Conservation (phyloP, 106 monocot species). For the Vanilla planifolia region DNA sequence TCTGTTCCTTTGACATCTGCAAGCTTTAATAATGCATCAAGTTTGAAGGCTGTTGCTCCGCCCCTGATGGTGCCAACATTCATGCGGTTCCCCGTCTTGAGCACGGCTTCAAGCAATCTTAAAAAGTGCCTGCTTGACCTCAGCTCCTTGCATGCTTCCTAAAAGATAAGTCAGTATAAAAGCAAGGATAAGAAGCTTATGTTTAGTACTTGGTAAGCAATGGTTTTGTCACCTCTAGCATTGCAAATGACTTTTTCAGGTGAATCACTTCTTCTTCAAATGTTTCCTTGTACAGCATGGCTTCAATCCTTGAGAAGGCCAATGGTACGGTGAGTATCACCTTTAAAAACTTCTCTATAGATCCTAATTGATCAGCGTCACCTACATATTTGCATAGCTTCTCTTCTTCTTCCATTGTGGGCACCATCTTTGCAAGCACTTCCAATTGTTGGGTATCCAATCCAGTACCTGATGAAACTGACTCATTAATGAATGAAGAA, state of each 20-base stretch:
- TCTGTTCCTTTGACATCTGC: conserved; percentile 86
- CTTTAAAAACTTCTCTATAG: conserved; percentile 64
- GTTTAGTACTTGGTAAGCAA: not conserved
- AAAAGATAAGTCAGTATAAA: conserved; percentile 6
- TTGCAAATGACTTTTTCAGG: conserved; percentile 49
- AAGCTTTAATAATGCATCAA: conserved; percentile 84
- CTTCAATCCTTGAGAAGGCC: conserved; percentile 66
- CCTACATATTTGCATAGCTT: conserved; percentile 43
- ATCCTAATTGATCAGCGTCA: conserved; percentile 36
- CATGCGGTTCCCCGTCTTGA: conserved; percentile 90
- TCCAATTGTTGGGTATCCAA: conserved; percentile 70
- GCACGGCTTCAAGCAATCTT: conserved; percentile 82
- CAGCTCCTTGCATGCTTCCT: conserved; percentile 94
- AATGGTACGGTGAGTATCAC: conserved; percentile 42
- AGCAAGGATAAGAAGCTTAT: too few species aligned
- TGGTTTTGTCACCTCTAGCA: conserved; percentile 65
- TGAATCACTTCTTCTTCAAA: conserved; percentile 83
- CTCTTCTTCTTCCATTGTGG: conserved; percentile 77
- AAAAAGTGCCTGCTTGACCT: conserved; percentile 80
- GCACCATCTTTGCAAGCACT: conserved; percentile 74
- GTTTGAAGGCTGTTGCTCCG: conserved; percentile 93
- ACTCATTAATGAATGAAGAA: conserved; percentile 1
- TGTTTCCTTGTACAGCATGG: conserved; percentile 68
- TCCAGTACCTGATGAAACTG: conserved; percentile 45
- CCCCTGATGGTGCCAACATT: conserved; percentile 84